Conservation (phyloP, 2,329 filamentous ascomycete genomes). For the Nannizzia gypsea region DNA sequence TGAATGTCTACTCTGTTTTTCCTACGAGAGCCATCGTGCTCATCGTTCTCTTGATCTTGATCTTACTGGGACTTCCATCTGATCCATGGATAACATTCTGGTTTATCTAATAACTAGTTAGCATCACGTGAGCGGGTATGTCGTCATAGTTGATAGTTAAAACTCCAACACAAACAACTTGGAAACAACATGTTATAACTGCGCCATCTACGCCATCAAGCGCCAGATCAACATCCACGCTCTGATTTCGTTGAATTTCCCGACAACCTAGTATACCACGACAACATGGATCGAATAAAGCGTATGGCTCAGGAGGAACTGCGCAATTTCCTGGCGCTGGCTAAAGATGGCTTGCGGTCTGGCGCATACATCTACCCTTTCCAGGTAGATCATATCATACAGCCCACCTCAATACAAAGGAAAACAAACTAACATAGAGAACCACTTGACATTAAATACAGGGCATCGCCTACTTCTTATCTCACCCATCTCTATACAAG, state of each 20-base stretch:
- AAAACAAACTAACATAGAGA: too few relatives aligned
- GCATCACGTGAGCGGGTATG: not conserved
- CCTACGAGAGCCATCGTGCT: not conserved
- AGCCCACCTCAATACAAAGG: too few relatives aligned
- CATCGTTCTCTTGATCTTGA: too few relatives aligned
- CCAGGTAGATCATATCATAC: slow-evolving; percentile 38
- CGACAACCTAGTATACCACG: not conserved
- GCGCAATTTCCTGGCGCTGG: slow-evolving; percentile 50
- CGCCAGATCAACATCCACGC: not conserved
- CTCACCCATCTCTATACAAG: slow-evolving; percentile 47
- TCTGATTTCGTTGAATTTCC: not conserved
- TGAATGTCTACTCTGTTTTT: not conserved
- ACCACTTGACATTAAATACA: slow-evolving; percentile 18
- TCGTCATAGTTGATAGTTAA: not conserved
- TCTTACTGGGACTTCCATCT: too few relatives aligned
- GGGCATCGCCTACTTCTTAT: slow-evolving; percentile 50
- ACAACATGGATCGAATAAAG: slow-evolving; percentile 42
- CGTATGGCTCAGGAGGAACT: slow-evolving; percentile 57
- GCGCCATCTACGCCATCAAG: not conserved
- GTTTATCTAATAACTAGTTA: too few relatives aligned
- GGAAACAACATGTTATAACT: not conserved
- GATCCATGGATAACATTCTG: too few relatives aligned
- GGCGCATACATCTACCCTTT: slow-evolving; percentile 78
- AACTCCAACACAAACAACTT: not conserved
- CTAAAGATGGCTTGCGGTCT: slow-evolving; percentile 60